Evolutionary conservation across 352 stramenopile genomes (phyloP).

Genomic region (Phytophthora megakarya): DNA sequence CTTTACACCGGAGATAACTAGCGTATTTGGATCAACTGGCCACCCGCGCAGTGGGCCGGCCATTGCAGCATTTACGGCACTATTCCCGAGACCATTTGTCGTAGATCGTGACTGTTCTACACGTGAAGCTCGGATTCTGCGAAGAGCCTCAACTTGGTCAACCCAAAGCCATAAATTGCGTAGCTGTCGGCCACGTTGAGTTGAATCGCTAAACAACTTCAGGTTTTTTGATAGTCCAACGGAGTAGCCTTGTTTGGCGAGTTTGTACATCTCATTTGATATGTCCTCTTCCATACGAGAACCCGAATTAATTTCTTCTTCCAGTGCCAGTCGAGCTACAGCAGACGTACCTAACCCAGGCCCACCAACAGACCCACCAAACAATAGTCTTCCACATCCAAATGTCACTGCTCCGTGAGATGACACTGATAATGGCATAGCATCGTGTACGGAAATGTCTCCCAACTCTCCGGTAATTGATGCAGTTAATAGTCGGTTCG

Average conservation of each 20-base stretch:
- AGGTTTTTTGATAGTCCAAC: slow-evolving; percentile 78
- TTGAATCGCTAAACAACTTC: slow-evolving; percentile 61
- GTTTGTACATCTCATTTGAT: slow-evolving; percentile 72
- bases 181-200: slow-evolving; percentile 51
- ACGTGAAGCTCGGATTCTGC: slow-evolving; percentile 61
- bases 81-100: slow-evolving; percentile 34
- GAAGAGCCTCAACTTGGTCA: slow-evolving; percentile 78
- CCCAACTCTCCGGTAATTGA: slow-evolving; percentile 79
- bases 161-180: slow-evolving; percentile 83
- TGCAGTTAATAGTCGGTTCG: slow-evolving; percentile 79
- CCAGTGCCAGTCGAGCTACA: slow-evolving; percentile 43
- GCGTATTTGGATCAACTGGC: slow-evolving; percentile 68
- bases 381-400: slow-evolving; percentile 73
- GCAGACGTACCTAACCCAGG: slow-evolving; percentile 43
- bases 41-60: slow-evolving; percentile 64
- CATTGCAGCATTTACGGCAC: slow-evolving; percentile 31
- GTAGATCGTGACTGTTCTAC: slow-evolving; percentile 47
- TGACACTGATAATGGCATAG: slow-evolving; percentile 82
- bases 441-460: slow-evolving; percentile 88
- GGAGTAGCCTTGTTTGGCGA: slow-evolving; percentile 80
- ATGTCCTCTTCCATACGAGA: slow-evolving; percentile 63
- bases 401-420: slow-evolving; percentile 74
- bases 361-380: slow-evolving; percentile 46
- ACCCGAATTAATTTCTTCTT: slow-evolving; percentile 31
- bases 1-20: slow-evolving; percentile 70